Evolutionary conservation across 2,329 filamentous ascomycete genomes (phyloP), one percentile per base, ranked within the genome.

Genomic region (Aspergillus transmontanensis): DNA sequence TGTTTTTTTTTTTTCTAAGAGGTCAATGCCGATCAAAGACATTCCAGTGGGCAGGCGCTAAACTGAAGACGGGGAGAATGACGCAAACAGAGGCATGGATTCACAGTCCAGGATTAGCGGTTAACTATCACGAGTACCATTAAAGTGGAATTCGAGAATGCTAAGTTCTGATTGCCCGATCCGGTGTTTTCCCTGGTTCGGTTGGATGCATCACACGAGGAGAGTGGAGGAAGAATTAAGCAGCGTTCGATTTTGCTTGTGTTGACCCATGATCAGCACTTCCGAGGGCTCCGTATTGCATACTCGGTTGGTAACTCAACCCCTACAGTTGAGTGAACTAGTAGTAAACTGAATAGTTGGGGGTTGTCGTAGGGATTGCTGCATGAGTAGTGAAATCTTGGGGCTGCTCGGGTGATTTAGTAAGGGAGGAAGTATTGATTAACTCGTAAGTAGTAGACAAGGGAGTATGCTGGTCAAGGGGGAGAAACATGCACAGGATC

Each of bases 21-120:
- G 12, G n/a, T 14, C 10, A 30, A 36, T 36, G n/a, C 16, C 19
- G 28, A 54, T 54, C 32, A 21, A 36, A 19, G 21, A 59, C 61
- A 63, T 63, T 63, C 61, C 57, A 57, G 34, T n/a, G 58, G 43
- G 30, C 48, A 21, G 57, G 34, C 61, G 55, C 62, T 64, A 61
- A 56, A 61, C 62, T 55, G 58, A 53, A 64, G 45, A 58, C 62
- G 62, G 62, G 30, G 48, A 43, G n/a, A 43, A 61, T 64, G 62
- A 64, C 62, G 62, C 62, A 64, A 64, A 58, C 62, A 61, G 62
- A 51, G 16, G 14, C 34, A 36, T 36, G 34, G 14, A 36, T 36
- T 36, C 34, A 36, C 14, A 16, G 34, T 16, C 14, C 34, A 36
- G 34, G 34, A 16, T 36, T 36, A 14, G 34, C 14, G 34, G 12